Percentiles rank a stretch among this genome's conserved stretches.
Evolutionary conservation across 1,139 yeast species (phyloP).

Genomic region (Suhomyces yuchorum): DNA sequence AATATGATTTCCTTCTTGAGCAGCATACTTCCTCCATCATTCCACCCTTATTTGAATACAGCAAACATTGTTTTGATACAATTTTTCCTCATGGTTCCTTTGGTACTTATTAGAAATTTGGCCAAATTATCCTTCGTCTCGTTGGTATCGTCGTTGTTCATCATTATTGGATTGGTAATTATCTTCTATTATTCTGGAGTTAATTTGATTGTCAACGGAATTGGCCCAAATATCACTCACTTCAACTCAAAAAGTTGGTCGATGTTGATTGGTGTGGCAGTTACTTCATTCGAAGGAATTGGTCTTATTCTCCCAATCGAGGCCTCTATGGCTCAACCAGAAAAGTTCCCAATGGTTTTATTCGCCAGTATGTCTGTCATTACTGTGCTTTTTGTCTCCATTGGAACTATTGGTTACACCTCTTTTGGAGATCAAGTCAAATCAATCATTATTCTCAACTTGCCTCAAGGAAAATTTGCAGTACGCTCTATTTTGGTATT

Average conservation of each 20-base stretch:
- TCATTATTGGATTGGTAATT: constrained; percentile 62
- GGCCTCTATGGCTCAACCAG: constrained; percentile 73
- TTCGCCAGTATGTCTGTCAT: constrained; percentile 60
- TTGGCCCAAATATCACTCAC: constrained; percentile 48
- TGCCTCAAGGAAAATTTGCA: constrained; percentile 64
- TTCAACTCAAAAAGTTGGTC: constrained; percentile 70
- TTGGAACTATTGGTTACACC: constrained; percentile 69
- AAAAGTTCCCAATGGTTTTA: constrained; percentile 67
- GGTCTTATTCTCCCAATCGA: constrained; percentile 78
- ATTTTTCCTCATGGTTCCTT: constrained; percentile 61
- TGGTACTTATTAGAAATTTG: constrained; percentile 70
- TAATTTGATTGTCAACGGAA: constrained; percentile 49
- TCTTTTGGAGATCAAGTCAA: constrained; percentile 69
- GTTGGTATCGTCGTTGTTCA: constrained; percentile 65
- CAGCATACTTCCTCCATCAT: constrained; percentile 10
- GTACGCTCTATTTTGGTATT: constrained; percentile 68
- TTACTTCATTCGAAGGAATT: constrained; percentile 80
- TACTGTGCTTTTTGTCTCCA: constrained; percentile 57
- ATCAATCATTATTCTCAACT: constrained; percentile 68
- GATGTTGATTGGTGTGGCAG: constrained; percentile 77
- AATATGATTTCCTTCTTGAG: constrained; percentile 54
- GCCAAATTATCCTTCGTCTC: constrained; percentile 71
- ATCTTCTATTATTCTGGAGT: constrained; percentile 58
- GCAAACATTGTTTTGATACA: constrained; percentile 54
- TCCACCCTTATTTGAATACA: constrained; percentile 19